Evolutionary conservation across 2,329 filamentous ascomycete genomes (phyloP), one percentile per base, ranked within the genome.

Genomic region (Fusarium coffeatum): DNA sequence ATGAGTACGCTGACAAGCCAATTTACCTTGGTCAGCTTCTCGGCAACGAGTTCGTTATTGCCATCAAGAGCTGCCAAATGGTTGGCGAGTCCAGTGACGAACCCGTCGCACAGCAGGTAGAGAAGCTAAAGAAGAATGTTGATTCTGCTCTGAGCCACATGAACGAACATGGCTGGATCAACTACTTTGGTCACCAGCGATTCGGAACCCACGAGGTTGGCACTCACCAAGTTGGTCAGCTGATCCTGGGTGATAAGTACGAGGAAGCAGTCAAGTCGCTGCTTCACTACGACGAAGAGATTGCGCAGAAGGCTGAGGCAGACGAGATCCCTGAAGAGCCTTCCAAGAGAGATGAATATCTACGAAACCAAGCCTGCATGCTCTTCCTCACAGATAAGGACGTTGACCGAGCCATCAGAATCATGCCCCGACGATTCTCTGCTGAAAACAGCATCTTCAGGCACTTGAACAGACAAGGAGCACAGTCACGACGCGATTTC

Each of bases 121-220:
- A 77, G 18, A 69, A 72, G 34, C 69, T 83, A 46, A 74, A 71
- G 56, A 57, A 69, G 27, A 77, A 86, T 40, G 83, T 89, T 12
- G 84, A 84, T 59, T 79, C 85, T 16, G 85, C 93, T 2, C 82
- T 97, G 53, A 83, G 86, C 43, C 88, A 90, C 68, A 88, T 98
- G 71, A 84, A 86, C 57, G 82, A 89, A 45, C 87, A 90, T 46
- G 96, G 96, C 5, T 99, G 97, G 84, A 90, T 99, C 80, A 99
- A 99, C 81, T 99, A 98, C 82, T 99, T 94, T 76, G 96, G 96
- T 11, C 89, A 98, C n/a, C 96, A 99, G 81, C 90, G 96, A 25
- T 99, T 99, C 75, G 96, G 96, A 28, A 95, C 94, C 1, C 95
- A 96, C 79, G 84, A 89, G 28, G 91, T 93, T 15, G 92, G 94